Base-by-base conservation (phyloP, 2,329 filamentous ascomycete genomes). In the Talaromyces rugulosus region DNA sequence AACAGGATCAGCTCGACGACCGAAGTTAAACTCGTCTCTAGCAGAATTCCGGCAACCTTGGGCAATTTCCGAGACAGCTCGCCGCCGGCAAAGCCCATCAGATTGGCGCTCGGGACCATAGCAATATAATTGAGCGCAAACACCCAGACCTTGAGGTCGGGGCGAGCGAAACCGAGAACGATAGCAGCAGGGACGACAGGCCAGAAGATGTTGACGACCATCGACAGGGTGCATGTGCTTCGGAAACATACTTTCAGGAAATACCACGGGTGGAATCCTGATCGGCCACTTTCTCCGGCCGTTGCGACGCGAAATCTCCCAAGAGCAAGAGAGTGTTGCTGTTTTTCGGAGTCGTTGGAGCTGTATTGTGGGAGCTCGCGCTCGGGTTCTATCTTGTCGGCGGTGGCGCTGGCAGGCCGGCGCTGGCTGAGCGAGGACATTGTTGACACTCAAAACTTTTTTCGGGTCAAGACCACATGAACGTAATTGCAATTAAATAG, bases 1-100 rank as follows among this genome's bases (percentile, higher is more conserved):
- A 96, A 95, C 33, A 96, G 78, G 54, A 96, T 85, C 61, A 96
- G 88, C 72, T 96, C 91, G 58, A 95, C 90, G 9, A 92, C 77
- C 0, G 89, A 90, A 2, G 89, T 90, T 58, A 92, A 74, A 0
- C 81, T 81, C 1, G 81, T 84, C 68, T 85, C 83, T 9, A 84
- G 64, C 51, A 80, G 62, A 7, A 77, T 69, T 27, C 75, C 75
- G 56, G 87, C 75, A 8, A 91, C 89, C 69, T 90, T 90, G 34
- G 89, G 89, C 61, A 94, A 76, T 76, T 94, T 94, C 63, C 87
- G 83, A 0, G 89, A 85, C 63, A 91, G 76, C 71, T 91, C 87
- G 66, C 89, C 85, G 14, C 89, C 88, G 5, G 88, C 87, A 68
- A 92, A 92, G 0, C 89, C 89, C 59, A 92, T 83, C 62, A 91